Evolutionary conservation across 495 filamentous ascomycete species (phyloP).

Genomic region (Xylaria cubensis): DNA sequence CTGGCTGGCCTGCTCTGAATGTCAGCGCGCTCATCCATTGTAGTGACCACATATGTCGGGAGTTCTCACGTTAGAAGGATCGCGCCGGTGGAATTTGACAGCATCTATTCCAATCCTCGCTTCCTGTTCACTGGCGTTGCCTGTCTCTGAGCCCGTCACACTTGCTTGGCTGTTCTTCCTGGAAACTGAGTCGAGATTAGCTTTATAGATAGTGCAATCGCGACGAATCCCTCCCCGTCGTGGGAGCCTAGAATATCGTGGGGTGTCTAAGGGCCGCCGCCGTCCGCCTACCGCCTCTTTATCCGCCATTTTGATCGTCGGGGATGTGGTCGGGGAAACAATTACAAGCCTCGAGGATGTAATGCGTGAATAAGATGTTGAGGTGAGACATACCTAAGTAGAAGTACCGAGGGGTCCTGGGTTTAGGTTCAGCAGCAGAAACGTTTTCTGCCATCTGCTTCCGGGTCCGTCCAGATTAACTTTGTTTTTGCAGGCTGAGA

Average conservation of each 20-base stretch:
- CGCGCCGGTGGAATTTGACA: conserved; percentile 15
- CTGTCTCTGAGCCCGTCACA: conserved; percentile 24
- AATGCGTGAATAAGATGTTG: conserved; percentile 19
- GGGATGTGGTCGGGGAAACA: background rate
- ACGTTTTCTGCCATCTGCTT: conserved; percentile 20
- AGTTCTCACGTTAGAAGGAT: conserved; percentile 31
- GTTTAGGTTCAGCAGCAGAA: conserved; percentile 14
- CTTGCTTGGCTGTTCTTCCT: conserved; percentile 27
- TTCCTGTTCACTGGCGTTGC: conserved; percentile 14
- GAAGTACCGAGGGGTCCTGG: conserved; percentile 20
- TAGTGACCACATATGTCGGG: background rate
- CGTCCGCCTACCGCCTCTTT: conserved; percentile 14
- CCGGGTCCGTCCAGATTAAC: conserved; percentile 1
- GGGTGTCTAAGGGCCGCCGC: conserved; percentile 22
- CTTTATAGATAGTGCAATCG: conserved; percentile 11
- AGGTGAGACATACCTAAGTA: conserved; percentile 35
- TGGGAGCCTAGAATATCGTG: conserved; percentile 29
- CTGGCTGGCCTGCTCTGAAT: conserved; percentile 29
- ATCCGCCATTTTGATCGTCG: conserved; percentile 28
- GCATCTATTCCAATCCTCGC: conserved; percentile 10
- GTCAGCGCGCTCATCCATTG: conserved; percentile 17
- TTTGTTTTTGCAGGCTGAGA: background rate
- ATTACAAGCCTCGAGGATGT: background rate
- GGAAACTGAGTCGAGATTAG: conserved; percentile 31
- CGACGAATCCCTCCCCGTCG: conserved; percentile 25